Conservation (phyloP, 176 grass and related monocot genomes). For the Elymus sibiricus region DNA sequence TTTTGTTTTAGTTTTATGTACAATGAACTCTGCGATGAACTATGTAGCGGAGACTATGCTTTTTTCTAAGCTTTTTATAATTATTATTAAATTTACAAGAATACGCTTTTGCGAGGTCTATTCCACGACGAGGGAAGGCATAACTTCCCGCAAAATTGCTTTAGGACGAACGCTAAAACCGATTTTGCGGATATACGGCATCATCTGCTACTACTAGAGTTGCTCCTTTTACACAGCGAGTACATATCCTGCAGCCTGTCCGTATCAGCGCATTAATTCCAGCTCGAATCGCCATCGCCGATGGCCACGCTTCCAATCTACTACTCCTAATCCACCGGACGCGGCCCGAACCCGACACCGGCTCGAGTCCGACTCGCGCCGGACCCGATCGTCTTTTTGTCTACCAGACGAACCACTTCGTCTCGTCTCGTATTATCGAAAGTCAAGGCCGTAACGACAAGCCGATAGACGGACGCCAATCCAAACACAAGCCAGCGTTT, state of each 20-base stretch:
- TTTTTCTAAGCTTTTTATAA: too few species aligned
- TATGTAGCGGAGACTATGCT: too few species aligned
- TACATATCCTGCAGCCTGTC: not conserved
- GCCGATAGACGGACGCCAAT: slow-evolving; percentile 15
- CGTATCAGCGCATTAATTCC: not conserved
- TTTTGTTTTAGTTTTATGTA: too few species aligned
- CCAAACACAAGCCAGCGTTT: not conserved
- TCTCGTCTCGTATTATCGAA: not conserved
- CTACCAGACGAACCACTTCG: not conserved
- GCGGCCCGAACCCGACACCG: not conserved
- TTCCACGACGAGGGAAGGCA: too few species aligned
- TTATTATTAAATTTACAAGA: too few species aligned
- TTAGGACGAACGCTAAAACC: too few species aligned
- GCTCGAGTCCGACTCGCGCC: not conserved
- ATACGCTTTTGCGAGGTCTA: too few species aligned
- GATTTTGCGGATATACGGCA: too few species aligned
- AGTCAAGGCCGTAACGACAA: slow-evolving; percentile 34
- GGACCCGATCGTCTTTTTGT: not conserved
- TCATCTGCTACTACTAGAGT: too few species aligned
- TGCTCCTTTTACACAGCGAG: too few species aligned
- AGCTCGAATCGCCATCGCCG: not conserved
- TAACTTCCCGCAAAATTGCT: too few species aligned
- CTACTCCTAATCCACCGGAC: not conserved
- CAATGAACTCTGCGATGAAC: too few species aligned
- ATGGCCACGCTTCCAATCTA: not conserved